phyloP scores from a whole-genome alignment of 805 yeast genomes.

The Sungouiella thailandica region DNA sequence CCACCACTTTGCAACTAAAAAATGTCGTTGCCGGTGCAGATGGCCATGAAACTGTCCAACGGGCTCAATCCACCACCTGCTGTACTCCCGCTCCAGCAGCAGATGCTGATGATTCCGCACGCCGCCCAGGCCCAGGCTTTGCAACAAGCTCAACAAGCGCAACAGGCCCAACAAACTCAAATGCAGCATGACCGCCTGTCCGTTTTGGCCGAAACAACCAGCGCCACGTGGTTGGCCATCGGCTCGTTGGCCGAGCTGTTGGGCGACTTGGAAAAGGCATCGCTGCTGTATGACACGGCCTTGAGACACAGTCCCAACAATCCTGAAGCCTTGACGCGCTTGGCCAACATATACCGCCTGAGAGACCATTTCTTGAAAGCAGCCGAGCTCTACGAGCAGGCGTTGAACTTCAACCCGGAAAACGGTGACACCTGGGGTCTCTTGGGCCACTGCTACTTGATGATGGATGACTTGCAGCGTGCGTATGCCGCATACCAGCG shows the following conservation, averaged over 20 bases:
- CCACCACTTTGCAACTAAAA: not conserved
- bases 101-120: slow-evolving; percentile 16
- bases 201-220: slow-evolving; percentile 46
- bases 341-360: slow-evolving; percentile 85
- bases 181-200: slow-evolving; percentile 8
- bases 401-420: slow-evolving; percentile 74
- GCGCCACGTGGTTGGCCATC: slow-evolving; percentile 83
- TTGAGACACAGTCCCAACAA: slow-evolving; percentile 81
- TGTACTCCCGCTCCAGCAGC: slow-evolving; percentile 14
- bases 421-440: slow-evolving; percentile 98
- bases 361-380: slow-evolving; percentile 91
- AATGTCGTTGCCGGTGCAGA: slow-evolving; percentile 17
- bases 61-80: slow-evolving; percentile 10
- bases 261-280: slow-evolving; percentile 86
- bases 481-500: slow-evolving; percentile 97
- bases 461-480: slow-evolving; percentile 93
- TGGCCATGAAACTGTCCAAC: slow-evolving; percentile 15
- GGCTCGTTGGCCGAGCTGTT: slow-evolving; percentile 86
- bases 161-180: slow-evolving; percentile 6
- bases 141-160: slow-evolving; percentile 10
- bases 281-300: slow-evolving; percentile 82
- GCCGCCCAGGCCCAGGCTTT: slow-evolving; percentile 11
- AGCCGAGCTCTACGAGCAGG: slow-evolving; percentile 88
- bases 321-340: slow-evolving; percentile 75
- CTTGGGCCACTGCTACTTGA: slow-evolving; percentile 91